Base-by-base conservation (phyloP, 371 early-diverging fungal genomes). In the Globomyces sp. region DNA sequence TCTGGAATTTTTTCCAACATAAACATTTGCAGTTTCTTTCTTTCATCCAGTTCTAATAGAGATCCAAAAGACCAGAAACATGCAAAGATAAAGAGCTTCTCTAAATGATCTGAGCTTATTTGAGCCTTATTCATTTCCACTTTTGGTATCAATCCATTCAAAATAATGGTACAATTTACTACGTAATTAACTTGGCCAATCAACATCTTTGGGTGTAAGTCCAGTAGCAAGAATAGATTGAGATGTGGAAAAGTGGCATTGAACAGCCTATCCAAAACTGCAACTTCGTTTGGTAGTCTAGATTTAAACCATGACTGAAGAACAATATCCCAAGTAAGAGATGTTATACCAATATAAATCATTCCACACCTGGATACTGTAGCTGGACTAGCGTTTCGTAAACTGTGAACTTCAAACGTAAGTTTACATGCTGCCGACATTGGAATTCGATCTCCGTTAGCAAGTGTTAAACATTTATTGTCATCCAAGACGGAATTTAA, bases 401-500 rank as follows among this genome's bases (percentile, higher is more conserved):
- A 71, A 41, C 75, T 75, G 71, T 86, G 83, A 37, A 86, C 85
- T 68, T 86, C 86, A 57, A 86, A 86, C 11, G 80, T 74, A 13
- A 86, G 73, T 66, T 86, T 86, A 69, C 85, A 84, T 0, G 80
- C 67, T 2, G 81, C 76, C 1, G 85, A 81, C 84, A 88, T 85
- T 34, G 82, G 83, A 51, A 88, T 79, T 62, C 86, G 82, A 71
- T 88, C 89, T 57, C 89, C 89, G 71, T 81, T 85, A 24, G 86
- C 86, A 24, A 88, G 71, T 5, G 87, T 86, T 40, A 88, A 68
- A 69, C 83, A 80, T 68, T 84, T 87, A 76, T 86, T 87, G 67
- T 86, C 87, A 67, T 88, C 89, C 42, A 88, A 70, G 46, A 88
- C 85, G 58, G 78, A 77, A 73, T 88, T 88, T 66, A 88, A 73